Base-by-base conservation (phyloP, 2,329 filamentous ascomycete species). In the Aspergillus sp. region DNA sequence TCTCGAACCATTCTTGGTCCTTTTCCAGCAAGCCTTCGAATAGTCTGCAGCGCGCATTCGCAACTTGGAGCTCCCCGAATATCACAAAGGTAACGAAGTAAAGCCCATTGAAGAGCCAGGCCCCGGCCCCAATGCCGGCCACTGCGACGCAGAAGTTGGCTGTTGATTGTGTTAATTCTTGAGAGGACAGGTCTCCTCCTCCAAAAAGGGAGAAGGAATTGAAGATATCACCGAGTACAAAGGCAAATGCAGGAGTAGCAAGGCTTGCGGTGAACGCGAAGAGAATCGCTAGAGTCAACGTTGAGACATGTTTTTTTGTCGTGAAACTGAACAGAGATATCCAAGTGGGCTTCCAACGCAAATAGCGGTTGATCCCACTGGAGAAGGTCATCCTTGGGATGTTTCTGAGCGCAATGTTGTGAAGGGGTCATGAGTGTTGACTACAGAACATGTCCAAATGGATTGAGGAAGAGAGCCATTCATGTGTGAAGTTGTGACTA, bases 1-100 rank as follows among this genome's bases (percentile, higher is more conserved):
- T 76, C 66, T 97, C 91, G 64, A 89, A 96, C 91, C 92, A 97
- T 43, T 80, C 78, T 66, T 94, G 83, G 11, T 93, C 84, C 64
- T 87, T 90, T 5, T 76, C 72, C n/a, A 96, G 67, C 32, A 97
- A 74, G 2, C 81, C 81, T 1, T 74, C 62, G 64, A 96, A 96
- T 2, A 94, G 71, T 4, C 73, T 75, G 14, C 79, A 75, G 4
- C 91, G 82, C 5, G 85, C 85, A 44, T 73, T 82, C 29, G 81
- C 82, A 0, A 88, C 90, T 59, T 96, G 90, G 2, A 90, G 63
- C 69, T 97, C 92, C 13, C 92, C 89, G 68, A 94, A 94, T 0
- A 81, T 67, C 25, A 93, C 76, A 85, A 92, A 97, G 0, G 83
- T 69, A 1, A 80, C 78, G 61, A 91, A 86, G 60, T 90, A 88